phyloP scores from a whole-genome alignment of 2,329 filamentous ascomycete genomes.

The Trichoderma oligosporum region DNA sequence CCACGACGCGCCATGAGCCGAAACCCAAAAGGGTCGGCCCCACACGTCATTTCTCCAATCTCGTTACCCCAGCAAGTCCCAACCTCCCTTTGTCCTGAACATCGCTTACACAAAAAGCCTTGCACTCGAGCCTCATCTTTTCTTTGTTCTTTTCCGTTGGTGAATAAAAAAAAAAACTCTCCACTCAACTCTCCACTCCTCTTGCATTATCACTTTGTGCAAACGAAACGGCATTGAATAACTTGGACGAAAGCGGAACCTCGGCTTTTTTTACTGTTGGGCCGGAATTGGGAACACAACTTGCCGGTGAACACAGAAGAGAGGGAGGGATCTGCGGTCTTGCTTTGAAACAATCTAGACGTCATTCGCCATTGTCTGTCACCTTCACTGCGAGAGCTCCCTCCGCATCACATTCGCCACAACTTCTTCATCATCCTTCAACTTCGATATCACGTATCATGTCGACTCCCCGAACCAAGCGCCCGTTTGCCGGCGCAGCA shows the following conservation, averaged over 20 bases:
- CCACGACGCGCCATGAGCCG: conserved; percentile 23
- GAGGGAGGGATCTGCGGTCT: neutral
- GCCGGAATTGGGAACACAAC: conserved; percentile 4
- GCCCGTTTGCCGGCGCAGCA: conserved; percentile 57
- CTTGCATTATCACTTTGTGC: neutral
- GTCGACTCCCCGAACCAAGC: conserved; percentile 55
- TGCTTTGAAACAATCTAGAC: neutral
- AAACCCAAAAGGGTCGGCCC: conserved; percentile 19
- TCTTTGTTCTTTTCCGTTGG: neutral
- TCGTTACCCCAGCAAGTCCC: conserved; percentile 19
- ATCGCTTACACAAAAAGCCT: neutral
- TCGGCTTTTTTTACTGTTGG: neutral
- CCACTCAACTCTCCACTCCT: conserved; percentile 16
- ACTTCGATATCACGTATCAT: conserved; percentile 33
- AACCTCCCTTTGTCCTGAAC: conserved; percentile 3
- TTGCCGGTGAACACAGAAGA: neutral
- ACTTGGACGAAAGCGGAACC: conserved; percentile 6
- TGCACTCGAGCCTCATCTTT: neutral
- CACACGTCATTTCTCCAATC: conserved; percentile 11
- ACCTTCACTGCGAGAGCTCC: neutral
- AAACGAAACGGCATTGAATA: neutral
- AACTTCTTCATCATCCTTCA: neutral
- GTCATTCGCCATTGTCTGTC: neutral
- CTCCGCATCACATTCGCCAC: neutral
- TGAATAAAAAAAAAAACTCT: neutral